Percentiles rank a stretch among this genome's conserved stretches.
phyloP scores from a whole-genome alignment of 2,329 filamentous ascomycete species.

The Cladorrhinum sp. region DNA sequence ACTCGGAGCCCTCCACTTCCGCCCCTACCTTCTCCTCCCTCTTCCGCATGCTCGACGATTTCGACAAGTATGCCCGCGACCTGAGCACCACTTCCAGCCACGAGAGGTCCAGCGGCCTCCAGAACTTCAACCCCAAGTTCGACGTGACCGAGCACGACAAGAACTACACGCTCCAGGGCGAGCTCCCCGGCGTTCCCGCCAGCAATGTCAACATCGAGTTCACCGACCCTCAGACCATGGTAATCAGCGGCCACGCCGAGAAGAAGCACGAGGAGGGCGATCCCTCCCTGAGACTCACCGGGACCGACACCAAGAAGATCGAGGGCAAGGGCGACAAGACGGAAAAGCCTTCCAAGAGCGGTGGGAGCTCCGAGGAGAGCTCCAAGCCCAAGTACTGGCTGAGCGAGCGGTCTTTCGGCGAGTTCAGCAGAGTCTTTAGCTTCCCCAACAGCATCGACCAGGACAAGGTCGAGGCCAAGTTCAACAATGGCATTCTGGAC shows the following conservation, averaged over 20 bases:
- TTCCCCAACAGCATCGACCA: conserved; percentile 65
- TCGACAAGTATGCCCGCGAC: conserved; percentile 54
- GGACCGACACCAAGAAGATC: conserved; percentile 40
- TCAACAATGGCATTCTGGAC: conserved; percentile 64
- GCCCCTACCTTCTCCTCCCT: conserved; percentile 46
- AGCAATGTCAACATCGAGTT: conserved; percentile 76
- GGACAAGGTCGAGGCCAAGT: conserved; percentile 57
- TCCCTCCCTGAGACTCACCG: conserved; percentile 37
- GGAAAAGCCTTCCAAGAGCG: background rate
- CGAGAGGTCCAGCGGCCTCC: background rate
- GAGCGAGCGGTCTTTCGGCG: conserved; percentile 62
- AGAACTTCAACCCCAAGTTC: conserved; percentile 71
- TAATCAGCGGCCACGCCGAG: conserved; percentile 68
- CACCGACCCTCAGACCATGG: conserved; percentile 70
- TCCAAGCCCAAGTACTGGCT: conserved; percentile 60
- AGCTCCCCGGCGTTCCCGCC: conserved; percentile 73
- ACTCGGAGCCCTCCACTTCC: background rate
- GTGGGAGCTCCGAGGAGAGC: conserved; percentile 36
- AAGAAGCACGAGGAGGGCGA: conserved; percentile 48
- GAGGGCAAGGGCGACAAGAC: conserved; percentile 32
- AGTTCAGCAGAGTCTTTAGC: conserved; percentile 66
- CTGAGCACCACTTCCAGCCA: conserved; percentile 20
- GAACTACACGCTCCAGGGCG: conserved; percentile 73
- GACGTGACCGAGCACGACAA: conserved; percentile 70
- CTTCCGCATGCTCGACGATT: conserved; percentile 64